Evolutionary conservation across 108 stramenopile genomes (phyloP), one percentile per base, ranked within the genome.

Genomic region (Cyclotella kingstonii): DNA sequence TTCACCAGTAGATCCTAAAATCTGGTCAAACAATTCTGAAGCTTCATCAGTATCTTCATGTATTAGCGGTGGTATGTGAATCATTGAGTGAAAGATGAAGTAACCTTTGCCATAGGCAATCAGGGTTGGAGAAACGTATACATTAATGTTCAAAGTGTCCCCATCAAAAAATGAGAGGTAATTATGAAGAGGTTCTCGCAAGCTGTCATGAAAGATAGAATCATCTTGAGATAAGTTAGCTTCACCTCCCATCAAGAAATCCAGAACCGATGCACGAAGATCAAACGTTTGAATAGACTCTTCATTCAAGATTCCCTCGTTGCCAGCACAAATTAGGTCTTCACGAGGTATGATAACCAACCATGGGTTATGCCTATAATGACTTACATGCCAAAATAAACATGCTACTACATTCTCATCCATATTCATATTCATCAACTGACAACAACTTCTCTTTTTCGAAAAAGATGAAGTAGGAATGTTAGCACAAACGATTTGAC

Each of bases 301-400:
- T 5, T 72, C 62, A n/a, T 59, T 58, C 10, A 73, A 22, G 1
- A 60, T 35, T 11, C 72, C 72, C 30, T 73, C 72, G 22, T 73
- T 73, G 15, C 72, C 72, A 26, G 72, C 72, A 28, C 63, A 73
- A n/a, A 58, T 41, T n/a, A 65, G 39, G 27, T 73, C 63, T 18
- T 73, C 63, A 33, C 63, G 54, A 52, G 72, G 56, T 9, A 73
- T 54, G 15, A 48, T 50, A 0, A 44, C 47, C 47, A 73, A 31
- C 63, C 58, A 65, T 12, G 49, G 51, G 53, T 12, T 46, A 0
- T 29, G 12, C 18, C 38, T 27, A 14, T 49, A 39, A 19, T 54
- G 51, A 2, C 28, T 38, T 35, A 52, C 57, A 11, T 51, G n/a
- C n/a, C n/a, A 14, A 19, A 73, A 43, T 17, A 73, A 26, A 42